Percentiles rank a stretch among this genome's conserved stretches.
phyloP scores from a whole-genome alignment of 2,329 filamentous ascomycete genomes.

The Aspergillus sp. region DNA sequence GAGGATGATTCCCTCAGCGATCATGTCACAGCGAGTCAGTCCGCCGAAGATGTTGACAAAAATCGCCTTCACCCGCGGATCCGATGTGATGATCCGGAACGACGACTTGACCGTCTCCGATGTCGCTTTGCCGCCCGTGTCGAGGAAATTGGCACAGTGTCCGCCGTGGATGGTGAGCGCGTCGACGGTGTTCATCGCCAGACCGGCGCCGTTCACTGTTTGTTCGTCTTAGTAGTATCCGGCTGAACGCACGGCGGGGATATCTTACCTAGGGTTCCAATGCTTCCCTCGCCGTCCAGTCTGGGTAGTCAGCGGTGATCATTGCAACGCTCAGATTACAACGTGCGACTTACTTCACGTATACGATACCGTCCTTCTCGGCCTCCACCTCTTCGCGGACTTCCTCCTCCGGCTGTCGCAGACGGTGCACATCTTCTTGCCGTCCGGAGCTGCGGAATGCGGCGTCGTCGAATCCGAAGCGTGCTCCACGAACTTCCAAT shows the following conservation, averaged over 20 bases:
- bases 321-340: background rate
- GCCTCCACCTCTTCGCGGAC: slow-evolving; percentile 60
- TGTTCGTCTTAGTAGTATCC: slow-evolving; percentile 4
- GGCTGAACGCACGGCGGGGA: background rate
- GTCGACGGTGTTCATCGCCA: slow-evolving; percentile 90
- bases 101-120: slow-evolving; percentile 73
- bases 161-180: slow-evolving; percentile 68
- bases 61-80: slow-evolving; percentile 68
- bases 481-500: slow-evolving; percentile 53
- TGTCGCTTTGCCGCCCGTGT: slow-evolving; percentile 86
- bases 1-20: slow-evolving; percentile 69
- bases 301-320: slow-evolving; percentile 19
- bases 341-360: slow-evolving; percentile 56
- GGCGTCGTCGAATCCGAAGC: slow-evolving; percentile 68
- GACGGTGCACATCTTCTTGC: slow-evolving; percentile 58
- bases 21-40: slow-evolving; percentile 75
- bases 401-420: slow-evolving; percentile 53
- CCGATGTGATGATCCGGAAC: slow-evolving; percentile 70
- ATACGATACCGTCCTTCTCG: slow-evolving; percentile 72
- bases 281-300: slow-evolving; percentile 54
- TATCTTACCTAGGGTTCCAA: slow-evolving; percentile 64
- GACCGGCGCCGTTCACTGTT: slow-evolving; percentile 76
- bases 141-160: slow-evolving; percentile 76
- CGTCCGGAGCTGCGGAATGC: slow-evolving; percentile 62
- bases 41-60: slow-evolving; percentile 72